Percentiles rank a stretch among this genome's conserved stretches.
phyloP scores from a whole-genome alignment of 495 filamentous ascomycete species.

The Corynascus novoguineensis region DNA sequence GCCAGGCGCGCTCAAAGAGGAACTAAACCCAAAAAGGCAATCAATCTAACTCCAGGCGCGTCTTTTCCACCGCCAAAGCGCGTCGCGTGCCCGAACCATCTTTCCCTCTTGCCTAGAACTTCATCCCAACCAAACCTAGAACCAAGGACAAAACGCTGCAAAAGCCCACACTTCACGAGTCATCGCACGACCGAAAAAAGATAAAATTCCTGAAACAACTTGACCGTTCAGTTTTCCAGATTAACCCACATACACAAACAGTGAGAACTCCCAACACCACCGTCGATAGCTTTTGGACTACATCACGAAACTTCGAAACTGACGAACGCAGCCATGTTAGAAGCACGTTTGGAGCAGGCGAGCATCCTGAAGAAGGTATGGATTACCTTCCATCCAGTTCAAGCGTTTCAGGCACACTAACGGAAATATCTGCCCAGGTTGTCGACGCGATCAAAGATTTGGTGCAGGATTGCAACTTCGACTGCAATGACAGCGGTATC shows the following conservation, averaged over 20 bases:
- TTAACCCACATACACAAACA: conserved; percentile 7
- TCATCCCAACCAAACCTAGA: not conserved
- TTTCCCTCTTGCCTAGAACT: conserved; percentile 11
- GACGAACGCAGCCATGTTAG: conserved; percentile 59
- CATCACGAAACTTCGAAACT: conserved; percentile 2
- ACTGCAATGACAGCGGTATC: conserved; percentile 99
- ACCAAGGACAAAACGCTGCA: not conserved
- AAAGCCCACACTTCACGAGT: not conserved
- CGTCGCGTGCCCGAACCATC: conserved; percentile 18
- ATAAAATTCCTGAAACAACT: not conserved
- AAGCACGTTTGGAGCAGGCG: conserved; percentile 94
- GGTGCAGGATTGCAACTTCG: conserved; percentile 99
- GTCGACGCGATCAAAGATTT: conserved; percentile 99
- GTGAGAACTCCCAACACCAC: conserved; percentile 5
- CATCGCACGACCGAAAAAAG: too few relatives aligned
- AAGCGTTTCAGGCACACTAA: not conserved
- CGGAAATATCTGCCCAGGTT: conserved; percentile 50
- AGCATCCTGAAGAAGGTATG: conserved; percentile 89
- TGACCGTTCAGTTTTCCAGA: not conserved
- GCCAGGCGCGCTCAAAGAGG: not conserved
- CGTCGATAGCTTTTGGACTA: not conserved
- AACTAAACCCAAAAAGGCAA: conserved; percentile 18
- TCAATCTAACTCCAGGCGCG: conserved; percentile 29
- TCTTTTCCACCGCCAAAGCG: conserved; percentile 18
- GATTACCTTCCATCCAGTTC: not conserved